Evolutionary conservation across 2,329 filamentous ascomycete genomes (phyloP).

Genomic region (Fusarium ramigenum): DNA sequence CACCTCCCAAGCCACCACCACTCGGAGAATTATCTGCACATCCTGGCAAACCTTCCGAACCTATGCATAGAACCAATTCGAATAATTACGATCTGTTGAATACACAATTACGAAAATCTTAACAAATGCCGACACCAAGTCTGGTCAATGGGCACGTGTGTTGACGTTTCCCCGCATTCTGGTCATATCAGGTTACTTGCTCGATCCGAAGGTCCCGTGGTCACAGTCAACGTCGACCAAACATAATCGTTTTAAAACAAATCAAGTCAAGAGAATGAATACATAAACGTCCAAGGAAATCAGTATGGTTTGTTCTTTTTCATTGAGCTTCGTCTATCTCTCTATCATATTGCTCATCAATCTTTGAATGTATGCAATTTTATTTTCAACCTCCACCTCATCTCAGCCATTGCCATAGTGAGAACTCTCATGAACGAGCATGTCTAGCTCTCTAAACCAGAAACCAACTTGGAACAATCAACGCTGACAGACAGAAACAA

Average conservation of each 20-base stretch:
- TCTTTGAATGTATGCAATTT: constrained; percentile 19
- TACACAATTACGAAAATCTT: constrained; percentile 7
- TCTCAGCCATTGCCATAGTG: constrained; percentile 9
- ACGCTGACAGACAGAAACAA: constrained; percentile 27
- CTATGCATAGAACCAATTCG: background rate
- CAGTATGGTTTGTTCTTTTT: constrained; percentile 26
- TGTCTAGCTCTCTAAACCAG: constrained; percentile 5
- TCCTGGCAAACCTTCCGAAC: background rate
- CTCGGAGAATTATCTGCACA: background rate
- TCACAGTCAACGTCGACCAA: background rate
- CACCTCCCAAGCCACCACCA: background rate
- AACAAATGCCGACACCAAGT: background rate
- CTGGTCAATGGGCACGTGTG: constrained; percentile 22
- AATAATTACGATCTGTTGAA: background rate
- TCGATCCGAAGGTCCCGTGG: constrained; percentile 16
- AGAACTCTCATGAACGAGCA: constrained; percentile 5
- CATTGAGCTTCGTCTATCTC: constrained; percentile 29
- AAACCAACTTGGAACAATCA: constrained; percentile 37
- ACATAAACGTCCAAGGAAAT: background rate
- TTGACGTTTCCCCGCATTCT: constrained; percentile 26
- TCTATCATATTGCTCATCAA: constrained; percentile 28
- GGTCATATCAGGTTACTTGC: constrained; percentile 6
- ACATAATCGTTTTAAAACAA: constrained; percentile 1
- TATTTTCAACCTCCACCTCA: constrained; percentile 20
- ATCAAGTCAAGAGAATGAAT: background rate